Evolutionary conservation across 1,284 basidiomycete genomes (phyloP).

Genomic region (Coriolopsis trogii): DNA sequence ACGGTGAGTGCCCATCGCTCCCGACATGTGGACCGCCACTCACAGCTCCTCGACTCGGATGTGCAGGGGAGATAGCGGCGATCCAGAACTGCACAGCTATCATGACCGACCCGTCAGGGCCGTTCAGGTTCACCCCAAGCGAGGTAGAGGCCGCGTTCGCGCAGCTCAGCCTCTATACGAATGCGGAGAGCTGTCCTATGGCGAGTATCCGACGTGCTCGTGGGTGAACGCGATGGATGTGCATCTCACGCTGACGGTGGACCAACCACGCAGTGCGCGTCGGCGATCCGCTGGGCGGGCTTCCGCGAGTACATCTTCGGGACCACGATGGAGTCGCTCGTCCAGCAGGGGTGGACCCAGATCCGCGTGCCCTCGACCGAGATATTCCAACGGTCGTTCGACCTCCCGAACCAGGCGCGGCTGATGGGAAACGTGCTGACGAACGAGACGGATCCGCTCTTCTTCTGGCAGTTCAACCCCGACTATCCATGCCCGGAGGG

Average conservation of each 20-base stretch:
- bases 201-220: not conserved
- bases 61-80: slow-evolving; percentile 19
- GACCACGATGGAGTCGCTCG: slow-evolving; percentile 15
- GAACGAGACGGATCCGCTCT: slow-evolving; percentile 21
- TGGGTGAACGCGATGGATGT: no score
- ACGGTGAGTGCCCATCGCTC: slow-evolving; percentile 4
- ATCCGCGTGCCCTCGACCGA: slow-evolving; percentile 20
- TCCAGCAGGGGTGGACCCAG: slow-evolving; percentile 19
- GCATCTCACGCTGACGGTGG: not conserved
- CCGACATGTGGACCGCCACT: not conserved
- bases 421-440: slow-evolving; percentile 12
- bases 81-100: slow-evolving; percentile 21
- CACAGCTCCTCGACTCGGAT: not conserved
- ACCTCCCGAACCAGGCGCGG: slow-evolving; percentile 11
- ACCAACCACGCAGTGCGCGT: slow-evolving; percentile 13
- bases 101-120: slow-evolving; percentile 18
- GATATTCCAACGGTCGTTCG: slow-evolving; percentile 14
- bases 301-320: slow-evolving; percentile 26
- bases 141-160: slow-evolving; percentile 13
- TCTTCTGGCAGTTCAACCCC: slow-evolving; percentile 20
- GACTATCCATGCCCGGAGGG: slow-evolving; percentile 15
- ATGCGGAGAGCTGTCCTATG: slow-evolving; percentile 24
- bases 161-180: slow-evolving; percentile 20
- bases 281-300: slow-evolving; percentile 19
- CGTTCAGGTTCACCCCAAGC: slow-evolving; percentile 13